A percentile compares a stretch with the other conserved stretches of the same genome.
phyloP scores from a whole-genome alignment of 208 protist species.

The Leishmania tarentolae region DNA sequence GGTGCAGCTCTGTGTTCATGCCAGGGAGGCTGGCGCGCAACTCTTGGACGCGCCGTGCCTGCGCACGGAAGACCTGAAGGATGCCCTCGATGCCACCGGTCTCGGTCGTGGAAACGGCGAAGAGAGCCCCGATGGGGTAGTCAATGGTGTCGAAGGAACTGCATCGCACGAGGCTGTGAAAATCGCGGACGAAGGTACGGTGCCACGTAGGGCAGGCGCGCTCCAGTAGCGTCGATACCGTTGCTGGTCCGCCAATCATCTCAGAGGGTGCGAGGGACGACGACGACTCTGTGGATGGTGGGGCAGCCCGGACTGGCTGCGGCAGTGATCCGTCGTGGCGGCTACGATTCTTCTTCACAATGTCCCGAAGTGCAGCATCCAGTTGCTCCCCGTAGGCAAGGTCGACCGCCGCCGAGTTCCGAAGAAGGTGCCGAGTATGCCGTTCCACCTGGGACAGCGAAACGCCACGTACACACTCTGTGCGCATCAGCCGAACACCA shows the following conservation, averaged over 20 bases:
- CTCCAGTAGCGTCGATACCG: conserved; percentile 53
- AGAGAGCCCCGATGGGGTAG: conserved; percentile 75
- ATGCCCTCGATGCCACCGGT: conserved; percentile 57
- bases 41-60: conserved; percentile 37
- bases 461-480: conserved; percentile 60
- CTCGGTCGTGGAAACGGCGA: conserved; percentile 60
- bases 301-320: conserved; percentile 10
- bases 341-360: conserved; percentile 39
- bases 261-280: not conserved
- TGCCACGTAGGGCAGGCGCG: conserved; percentile 67
- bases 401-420: conserved; percentile 44
- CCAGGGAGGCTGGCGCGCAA: conserved; percentile 49
- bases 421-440: conserved; percentile 48
- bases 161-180: conserved; percentile 65
- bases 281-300: not conserved
- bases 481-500: conserved; percentile 72
- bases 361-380: conserved; percentile 47
- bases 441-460: conserved; percentile 25
- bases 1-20: conserved; percentile 76
- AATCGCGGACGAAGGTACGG: conserved; percentile 50
- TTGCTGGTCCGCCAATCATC: conserved; percentile 14
- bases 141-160: conserved; percentile 79
- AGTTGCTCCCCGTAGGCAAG: conserved; percentile 81
- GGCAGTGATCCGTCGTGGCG: conserved; percentile 32
- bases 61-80: conserved; percentile 45